Base-by-base conservation (phyloP, 106 monocot species). In the Amphibolis antarctica region DNA sequence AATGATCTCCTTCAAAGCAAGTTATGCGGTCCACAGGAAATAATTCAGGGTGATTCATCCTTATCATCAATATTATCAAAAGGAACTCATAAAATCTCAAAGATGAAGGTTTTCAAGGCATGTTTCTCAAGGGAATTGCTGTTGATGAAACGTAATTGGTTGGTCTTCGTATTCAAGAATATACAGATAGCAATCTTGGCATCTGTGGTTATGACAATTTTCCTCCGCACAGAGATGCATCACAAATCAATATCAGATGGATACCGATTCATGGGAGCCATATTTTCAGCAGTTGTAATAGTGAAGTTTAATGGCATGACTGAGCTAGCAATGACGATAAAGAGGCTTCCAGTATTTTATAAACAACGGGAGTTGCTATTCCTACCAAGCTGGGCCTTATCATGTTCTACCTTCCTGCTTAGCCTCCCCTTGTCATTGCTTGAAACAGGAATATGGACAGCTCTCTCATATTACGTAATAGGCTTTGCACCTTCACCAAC, bases 121-220 rank as follows among this genome's bases (percentile, higher is more conserved):
- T 83, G 78, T 30, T 79, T 92, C 43, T 66, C 69, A 28, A 92
- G 77, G 70, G 92, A 92, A 55, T 82, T 83, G 83, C 81, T 92
- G 23, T 83, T 92, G 42, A 86, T 86, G 10, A 31, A 86, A 50
- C 69, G 92, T 17, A 92, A 92, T 68, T 75, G 83, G 22, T 79
- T 92, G n/a, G 74, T 92, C 5, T 83, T 86, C 60, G 44, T 92
- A 69, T 81, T 81, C 77, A 86, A 87, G 71, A 79, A 83, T 5
- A 44, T 82, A 42, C 50, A 63, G 64, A 44, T 73, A n/a, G 44
- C 63, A n/a, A 26, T 66, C 29, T 5, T 66, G 22, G 86, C 83
- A 6, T 22, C 69, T 13, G 70, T 86, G 18, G 53, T 62, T 10
- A 79, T 83, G 12, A 82, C 73, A 5, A 24, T 78, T 7, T 82